Conservation (phyloP, 1,139 yeast species). For the Suhomyces kunorum region DNA sequence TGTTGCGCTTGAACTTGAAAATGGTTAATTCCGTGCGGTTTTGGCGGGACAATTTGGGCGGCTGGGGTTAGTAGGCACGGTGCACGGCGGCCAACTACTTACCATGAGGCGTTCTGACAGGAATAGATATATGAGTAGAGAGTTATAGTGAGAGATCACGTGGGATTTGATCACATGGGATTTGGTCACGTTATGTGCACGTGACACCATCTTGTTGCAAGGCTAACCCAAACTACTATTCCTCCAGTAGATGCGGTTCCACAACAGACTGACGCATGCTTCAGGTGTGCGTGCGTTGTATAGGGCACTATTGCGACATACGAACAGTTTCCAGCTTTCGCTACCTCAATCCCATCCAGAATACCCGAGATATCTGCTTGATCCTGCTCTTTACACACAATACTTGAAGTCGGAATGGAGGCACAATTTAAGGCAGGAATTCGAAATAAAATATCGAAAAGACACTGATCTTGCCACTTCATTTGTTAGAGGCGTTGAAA, state of each 20-base stretch:
- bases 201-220: not conserved
- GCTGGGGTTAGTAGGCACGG: slow-evolving; percentile 20
- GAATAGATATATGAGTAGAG: too few species aligned
- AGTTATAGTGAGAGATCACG: too few species aligned
- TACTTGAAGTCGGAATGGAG: slow-evolving; percentile 21
- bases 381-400: slow-evolving; percentile 14
- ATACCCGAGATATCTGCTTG: slow-evolving; percentile 11
- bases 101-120: too few species aligned
- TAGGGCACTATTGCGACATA: slow-evolving; percentile 21
- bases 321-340: slow-evolving; percentile 1
- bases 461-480: slow-evolving; percentile 1
- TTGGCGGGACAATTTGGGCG: slow-evolving; percentile 28
- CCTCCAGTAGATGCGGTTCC: slow-evolving; percentile 6
- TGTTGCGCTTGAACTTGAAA: slow-evolving; percentile 46
- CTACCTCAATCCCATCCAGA: slow-evolving; percentile 3
- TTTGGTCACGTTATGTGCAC: not conserved
- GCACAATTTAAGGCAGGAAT: slow-evolving; percentile 21
- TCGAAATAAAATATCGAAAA: slow-evolving; percentile 10
- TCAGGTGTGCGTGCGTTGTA: slow-evolving; percentile 11
- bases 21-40: slow-evolving; percentile 26
- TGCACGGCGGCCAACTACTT: not conserved
- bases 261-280: slow-evolving; percentile 9
- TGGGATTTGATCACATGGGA: slow-evolving; percentile 1
- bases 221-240: not conserved
- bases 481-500: slow-evolving; percentile 7